These are phyloP conservation scores for Anisodus acutangulus DNA, from an alignment of 257 asterid species.

Conservation along the genomic window DNA sequence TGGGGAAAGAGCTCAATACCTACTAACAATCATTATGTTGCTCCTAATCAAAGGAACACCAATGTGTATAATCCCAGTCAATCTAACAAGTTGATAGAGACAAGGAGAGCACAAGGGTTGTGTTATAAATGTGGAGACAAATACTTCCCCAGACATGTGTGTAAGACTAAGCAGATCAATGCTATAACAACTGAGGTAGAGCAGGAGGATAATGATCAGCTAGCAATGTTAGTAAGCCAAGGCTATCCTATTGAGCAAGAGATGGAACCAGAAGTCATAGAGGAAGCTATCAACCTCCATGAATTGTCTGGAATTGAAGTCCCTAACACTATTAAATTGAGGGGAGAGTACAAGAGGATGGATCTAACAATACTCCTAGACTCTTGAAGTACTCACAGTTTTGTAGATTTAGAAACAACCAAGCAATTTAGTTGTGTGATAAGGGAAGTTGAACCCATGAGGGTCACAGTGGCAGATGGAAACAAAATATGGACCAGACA, in stretches of 20 bases:
- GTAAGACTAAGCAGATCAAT: not conserved
- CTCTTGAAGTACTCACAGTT: not conserved
- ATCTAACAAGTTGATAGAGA: too few relatives aligned
- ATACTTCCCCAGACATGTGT: not conserved
- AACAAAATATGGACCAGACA: not conserved
- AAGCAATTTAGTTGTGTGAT: not conserved
- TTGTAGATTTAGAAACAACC: not conserved
- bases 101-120: too few relatives aligned
- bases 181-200: not conserved
- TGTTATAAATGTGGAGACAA: too few relatives aligned
- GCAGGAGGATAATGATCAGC: not conserved
- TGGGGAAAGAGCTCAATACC: too few relatives aligned
- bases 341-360: too few relatives aligned
- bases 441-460: not conserved
- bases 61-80: too few relatives aligned
- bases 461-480: not conserved
- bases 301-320: not conserved
- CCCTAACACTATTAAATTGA: not conserved
- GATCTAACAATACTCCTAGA: not conserved
- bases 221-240: too few relatives aligned
- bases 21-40: too few relatives aligned
- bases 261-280: not conserved
- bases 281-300: not conserved
- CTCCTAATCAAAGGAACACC: too few relatives aligned
- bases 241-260: too few relatives aligned